These are phyloP conservation scores for Diaporthe destruens DNA, from an alignment of 2,329 filamentous ascomycete genomes.

Conservation along the genomic window DNA sequence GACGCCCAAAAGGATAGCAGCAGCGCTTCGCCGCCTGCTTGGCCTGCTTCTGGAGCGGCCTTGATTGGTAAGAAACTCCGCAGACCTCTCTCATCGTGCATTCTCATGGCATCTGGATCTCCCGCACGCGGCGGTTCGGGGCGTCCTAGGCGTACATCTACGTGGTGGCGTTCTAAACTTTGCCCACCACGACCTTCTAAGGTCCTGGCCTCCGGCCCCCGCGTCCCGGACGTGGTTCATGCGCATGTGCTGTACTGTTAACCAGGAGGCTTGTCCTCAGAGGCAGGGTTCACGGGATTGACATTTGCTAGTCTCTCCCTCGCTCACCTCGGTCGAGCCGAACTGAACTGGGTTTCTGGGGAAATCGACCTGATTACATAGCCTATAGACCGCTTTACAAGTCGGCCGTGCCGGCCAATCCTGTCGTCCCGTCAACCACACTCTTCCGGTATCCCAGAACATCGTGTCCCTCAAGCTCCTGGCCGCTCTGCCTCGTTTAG, in stretches of 20 bases:
- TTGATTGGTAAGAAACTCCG: constrained; percentile 11
- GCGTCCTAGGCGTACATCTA: neutral
- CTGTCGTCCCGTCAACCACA: constrained; percentile 5
- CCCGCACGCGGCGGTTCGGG: constrained; percentile 3
- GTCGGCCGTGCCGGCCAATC: constrained; percentile 34
- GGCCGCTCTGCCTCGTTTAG: constrained; percentile 11
- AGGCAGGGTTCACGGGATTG: constrained; percentile 17
- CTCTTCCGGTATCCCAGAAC: constrained; percentile 34
- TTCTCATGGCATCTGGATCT: constrained; percentile 1
- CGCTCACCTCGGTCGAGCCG: constrained; percentile 38
- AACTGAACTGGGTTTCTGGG: constrained; percentile 27
- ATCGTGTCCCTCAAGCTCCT: neutral
- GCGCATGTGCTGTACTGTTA: constrained; percentile 28
- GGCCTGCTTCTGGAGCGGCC: constrained; percentile 1
- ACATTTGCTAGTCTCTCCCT: constrained; percentile 30
- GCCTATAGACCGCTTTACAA: constrained; percentile 1
- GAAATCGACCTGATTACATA: constrained; percentile 2
- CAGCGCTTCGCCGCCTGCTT: constrained; percentile 34
- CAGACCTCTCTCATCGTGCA: constrained; percentile 31
- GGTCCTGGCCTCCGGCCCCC: constrained; percentile 8
- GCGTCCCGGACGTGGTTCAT: constrained; percentile 16
- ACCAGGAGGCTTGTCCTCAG: neutral
- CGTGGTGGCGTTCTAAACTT: constrained; percentile 21
- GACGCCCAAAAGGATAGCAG: constrained; percentile 11
- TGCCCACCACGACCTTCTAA: constrained; percentile 2